A percentile compares a stretch with the other conserved stretches of the same genome.
Evolutionary conservation across 2,329 filamentous ascomycete genomes (phyloP).

Genomic region (Colletotrichum tanaceti): DNA sequence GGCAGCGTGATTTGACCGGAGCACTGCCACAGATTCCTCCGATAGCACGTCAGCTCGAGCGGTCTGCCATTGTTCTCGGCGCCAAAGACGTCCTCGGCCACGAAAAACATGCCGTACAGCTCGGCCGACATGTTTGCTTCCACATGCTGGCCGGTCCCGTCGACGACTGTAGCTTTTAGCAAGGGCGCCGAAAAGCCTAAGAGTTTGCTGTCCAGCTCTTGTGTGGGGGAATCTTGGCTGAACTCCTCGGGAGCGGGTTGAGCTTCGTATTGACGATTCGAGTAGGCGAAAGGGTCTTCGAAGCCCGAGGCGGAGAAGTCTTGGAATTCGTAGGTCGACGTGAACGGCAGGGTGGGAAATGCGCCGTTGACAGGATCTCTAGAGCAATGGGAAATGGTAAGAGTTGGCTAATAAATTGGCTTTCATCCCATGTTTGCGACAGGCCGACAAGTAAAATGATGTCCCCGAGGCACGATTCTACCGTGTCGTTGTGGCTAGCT

Average conservation of each 20-base stretch:
- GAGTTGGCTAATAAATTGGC: constrained; percentile 27
- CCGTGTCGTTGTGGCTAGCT: neutral
- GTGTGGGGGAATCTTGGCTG: constrained; percentile 61
- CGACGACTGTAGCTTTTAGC: constrained; percentile 71
- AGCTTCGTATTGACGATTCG: constrained; percentile 60
- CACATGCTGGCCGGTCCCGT: constrained; percentile 72
- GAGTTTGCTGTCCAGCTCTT: constrained; percentile 75
- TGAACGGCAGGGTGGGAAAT: constrained; percentile 63
- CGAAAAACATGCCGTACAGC: constrained; percentile 89
- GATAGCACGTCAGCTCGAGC: constrained; percentile 92
- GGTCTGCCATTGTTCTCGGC: constrained; percentile 67
- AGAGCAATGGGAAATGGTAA: neutral
- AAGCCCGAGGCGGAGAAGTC: constrained; percentile 69
- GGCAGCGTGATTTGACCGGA: constrained; percentile 87
- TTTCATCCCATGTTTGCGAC: constrained; percentile 32
- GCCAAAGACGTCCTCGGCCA: constrained; percentile 83
- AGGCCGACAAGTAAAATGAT: neutral
- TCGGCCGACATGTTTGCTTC: constrained; percentile 76
- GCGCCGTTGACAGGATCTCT: constrained; percentile 58
- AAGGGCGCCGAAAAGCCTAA: constrained; percentile 77
- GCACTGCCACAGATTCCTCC: constrained; percentile 94
- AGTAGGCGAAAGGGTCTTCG: constrained; percentile 73
- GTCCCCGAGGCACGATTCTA: neutral
- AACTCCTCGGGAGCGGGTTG: constrained; percentile 57
- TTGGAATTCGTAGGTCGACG: constrained; percentile 70